phyloP scores from a whole-genome alignment of 345 rosid species.

The Salix viminalis region DNA sequence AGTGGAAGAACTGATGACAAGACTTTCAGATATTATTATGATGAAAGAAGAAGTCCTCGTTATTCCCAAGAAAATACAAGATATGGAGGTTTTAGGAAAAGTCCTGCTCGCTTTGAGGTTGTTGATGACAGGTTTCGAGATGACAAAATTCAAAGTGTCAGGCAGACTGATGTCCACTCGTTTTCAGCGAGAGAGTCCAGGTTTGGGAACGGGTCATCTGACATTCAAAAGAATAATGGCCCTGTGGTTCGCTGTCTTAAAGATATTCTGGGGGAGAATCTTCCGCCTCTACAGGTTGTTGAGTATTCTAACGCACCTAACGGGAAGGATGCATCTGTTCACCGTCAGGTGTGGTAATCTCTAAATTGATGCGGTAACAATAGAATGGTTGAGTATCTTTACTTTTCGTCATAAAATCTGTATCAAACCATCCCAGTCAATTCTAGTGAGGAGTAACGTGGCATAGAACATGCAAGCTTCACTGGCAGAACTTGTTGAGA shows the following conservation, averaged over 20 bases:
- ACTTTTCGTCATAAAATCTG: neutral
- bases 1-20: conserved; percentile 43
- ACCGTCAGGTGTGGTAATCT: conserved; percentile 22
- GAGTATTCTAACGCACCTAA: conserved; percentile 25
- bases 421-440: neutral
- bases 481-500: neutral
- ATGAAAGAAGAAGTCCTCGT: conserved; percentile 55
- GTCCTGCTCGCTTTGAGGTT: conserved; percentile 67
- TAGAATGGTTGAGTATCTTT: neutral
- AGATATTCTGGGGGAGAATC: conserved; percentile 28
- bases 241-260: conserved; percentile 33
- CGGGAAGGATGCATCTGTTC: conserved; percentile 22
- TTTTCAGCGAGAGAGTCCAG: conserved; percentile 32
- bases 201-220: conserved; percentile 44
- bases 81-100: conserved; percentile 43
- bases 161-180: conserved; percentile 26
- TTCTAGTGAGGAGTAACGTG: neutral
- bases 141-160: conserved; percentile 29
- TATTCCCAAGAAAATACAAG: conserved; percentile 40
- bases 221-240: conserved; percentile 22
- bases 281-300: conserved; percentile 23
- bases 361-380: neutral
- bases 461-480: neutral
- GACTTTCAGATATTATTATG: conserved; percentile 36
- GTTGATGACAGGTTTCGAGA: conserved; percentile 80